Evolutionary conservation across 2,329 filamentous ascomycete species (phyloP), one percentile per base, ranked within the genome.

Genomic region (Venturia carpophila): DNA sequence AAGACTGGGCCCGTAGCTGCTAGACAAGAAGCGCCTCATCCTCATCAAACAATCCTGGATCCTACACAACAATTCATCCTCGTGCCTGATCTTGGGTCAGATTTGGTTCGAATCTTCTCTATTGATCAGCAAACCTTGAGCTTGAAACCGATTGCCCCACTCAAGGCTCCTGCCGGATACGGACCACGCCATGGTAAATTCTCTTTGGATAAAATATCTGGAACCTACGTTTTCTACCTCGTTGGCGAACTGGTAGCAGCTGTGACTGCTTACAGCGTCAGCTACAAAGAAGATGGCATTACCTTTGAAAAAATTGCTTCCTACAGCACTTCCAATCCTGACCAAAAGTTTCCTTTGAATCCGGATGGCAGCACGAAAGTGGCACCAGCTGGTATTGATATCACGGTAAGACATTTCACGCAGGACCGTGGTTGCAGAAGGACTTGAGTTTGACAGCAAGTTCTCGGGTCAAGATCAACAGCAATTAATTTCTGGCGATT

Each of bases 61-160:
- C 75, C 75, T 0, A 77, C 75, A 0, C 73, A 73, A 3, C 70
- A 75, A 62, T 77, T 72, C 68, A 69, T 77, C 61, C 61, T 76
- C 17, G 72, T 75, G 0, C 74, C 75, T 2, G 75, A 76, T 63
- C 70, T 77, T 0, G 75, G 74, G 39, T 71, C 73, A 2, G 75
- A 77, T 64, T 70, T 76, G 15, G 71, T 77, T 6, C 71, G 73
- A 24, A 67, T 77, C 52, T 90, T 83, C 72, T 71, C 75, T 64
- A 79, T 87, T 70, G 75, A 84, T 68, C 69, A 70, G 1, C 68
- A 70, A 1, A 76, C 72, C 2, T 79, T 79, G 58, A 61, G 21
- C 1, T 24, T 66, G 11, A 65, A 69, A n/a, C 41, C 55, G n/a
- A 15, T 39, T 13, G 27, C 41, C 13, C 45, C 64, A 24, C 21